Evolutionary conservation across 164 flowering plant genomes (phyloP), one percentile per base, ranked within the genome.

Genomic region (Paratinospora sagittata): DNA sequence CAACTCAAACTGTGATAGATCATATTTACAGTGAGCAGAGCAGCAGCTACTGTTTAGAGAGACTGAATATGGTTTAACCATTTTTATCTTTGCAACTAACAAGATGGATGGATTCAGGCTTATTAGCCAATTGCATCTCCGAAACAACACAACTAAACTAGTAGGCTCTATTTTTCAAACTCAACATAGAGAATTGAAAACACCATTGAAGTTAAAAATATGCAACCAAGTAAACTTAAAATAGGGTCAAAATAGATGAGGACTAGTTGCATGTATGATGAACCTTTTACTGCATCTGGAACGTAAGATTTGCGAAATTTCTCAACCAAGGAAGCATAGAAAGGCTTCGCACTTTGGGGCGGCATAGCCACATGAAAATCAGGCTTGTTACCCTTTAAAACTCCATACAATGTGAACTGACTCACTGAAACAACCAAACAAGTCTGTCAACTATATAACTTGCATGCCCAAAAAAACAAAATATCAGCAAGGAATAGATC

Each of bases 341-440:
- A 90, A n/a, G 92, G 82, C 79, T 85, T 89, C 17, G 98, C 98
- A 41, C 72, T 84, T 68, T 84, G 82, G 8, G 97, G 95, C 6
- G 97, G 83, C 97, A 94, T 92, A 19, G 98, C 97, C 76, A 90
- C 92, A 82, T 94, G 98, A 79, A 94, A 94, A 82, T 94, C 98
- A 19, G 97, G 98, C 79, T 94, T 94, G 86, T 94, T 94, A 39
- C 97, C 97, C 84, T 94, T 92, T 75, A 94, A 78, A 47, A 88
- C 49, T 71, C 98, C 98, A 78, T 81, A 94, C 73, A 94, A 78
- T 45, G 98, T 94, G 79, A 94, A 94, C 76, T 94, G 98, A 76
- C 98, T 94, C 81, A 94, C 98, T 94, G 86, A 63, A 75, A 60
- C 52, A 70, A 19, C 71, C 64, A 77, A 72, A 16, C 27, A 36